Percentiles rank a stretch among this genome's conserved stretches.
Conservation (phyloP, 495 filamentous ascomycete species). For the Antarctomyces pellizariae region DNA sequence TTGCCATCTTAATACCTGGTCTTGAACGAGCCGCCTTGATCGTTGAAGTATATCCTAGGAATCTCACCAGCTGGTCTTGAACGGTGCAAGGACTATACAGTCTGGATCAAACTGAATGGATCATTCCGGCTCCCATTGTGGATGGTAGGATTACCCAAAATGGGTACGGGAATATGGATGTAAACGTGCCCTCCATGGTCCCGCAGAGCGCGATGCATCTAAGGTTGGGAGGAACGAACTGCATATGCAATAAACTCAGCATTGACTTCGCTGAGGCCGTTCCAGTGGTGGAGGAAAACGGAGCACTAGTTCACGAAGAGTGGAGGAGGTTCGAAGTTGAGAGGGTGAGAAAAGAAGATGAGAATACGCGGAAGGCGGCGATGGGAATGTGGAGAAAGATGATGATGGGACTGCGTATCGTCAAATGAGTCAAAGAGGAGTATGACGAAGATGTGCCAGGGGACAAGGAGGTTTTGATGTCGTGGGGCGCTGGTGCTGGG, state of each 20-base stretch:
- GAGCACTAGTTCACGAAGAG: constrained; percentile 51
- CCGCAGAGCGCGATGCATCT: constrained; percentile 70
- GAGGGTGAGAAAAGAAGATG: constrained; percentile 51
- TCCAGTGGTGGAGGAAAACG: constrained; percentile 58
- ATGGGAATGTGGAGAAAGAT: constrained; percentile 71
- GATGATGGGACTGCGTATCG: constrained; percentile 59
- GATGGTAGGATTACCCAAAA: constrained; percentile 86
- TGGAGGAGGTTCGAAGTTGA: constrained; percentile 67
- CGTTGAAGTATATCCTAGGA: too few relatives aligned
- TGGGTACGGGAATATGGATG: constrained; percentile 87
- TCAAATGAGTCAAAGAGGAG: constrained; percentile 53
- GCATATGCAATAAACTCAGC: constrained; percentile 58
- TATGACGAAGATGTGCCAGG: constrained; percentile 34
- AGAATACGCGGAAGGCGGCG: constrained; percentile 52
- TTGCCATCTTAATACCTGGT: too few relatives aligned
- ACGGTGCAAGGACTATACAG: constrained; percentile 71
- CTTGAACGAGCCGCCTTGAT: too few relatives aligned
- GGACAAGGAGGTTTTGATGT: constrained; percentile 18
- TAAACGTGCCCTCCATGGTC: constrained; percentile 84
- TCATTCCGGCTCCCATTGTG: constrained; percentile 61
- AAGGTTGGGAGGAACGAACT: constrained; percentile 47
- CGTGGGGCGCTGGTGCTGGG: too few relatives aligned
- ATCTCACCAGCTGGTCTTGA: too few relatives aligned
- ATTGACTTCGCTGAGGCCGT: constrained; percentile 91
- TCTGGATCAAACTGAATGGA: constrained; percentile 74